Evolutionary conservation across 352 stramenopile species (phyloP).

Genomic region (Globisporangium solare): DNA sequence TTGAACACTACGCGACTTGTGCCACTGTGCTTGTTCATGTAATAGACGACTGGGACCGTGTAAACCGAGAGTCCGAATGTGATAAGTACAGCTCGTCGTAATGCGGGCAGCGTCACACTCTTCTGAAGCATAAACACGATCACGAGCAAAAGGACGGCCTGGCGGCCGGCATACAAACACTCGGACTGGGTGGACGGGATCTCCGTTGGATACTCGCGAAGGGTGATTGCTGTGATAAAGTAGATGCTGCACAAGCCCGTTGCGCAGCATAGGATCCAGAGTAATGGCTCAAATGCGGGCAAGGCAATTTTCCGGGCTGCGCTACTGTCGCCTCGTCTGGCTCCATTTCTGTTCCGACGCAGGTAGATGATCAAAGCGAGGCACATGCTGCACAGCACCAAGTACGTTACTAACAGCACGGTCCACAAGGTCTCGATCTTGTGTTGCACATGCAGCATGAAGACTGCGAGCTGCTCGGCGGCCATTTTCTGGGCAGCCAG

Average conservation of each 20-base stretch:
- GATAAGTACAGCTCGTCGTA: constrained; percentile 26
- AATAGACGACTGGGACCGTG: constrained; percentile 37
- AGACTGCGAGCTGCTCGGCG: too few species aligned
- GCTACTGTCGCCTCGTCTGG: constrained; percentile 26
- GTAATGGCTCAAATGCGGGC: too few species aligned
- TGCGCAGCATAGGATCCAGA: constrained; percentile 1
- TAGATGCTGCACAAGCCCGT: constrained; percentile 29
- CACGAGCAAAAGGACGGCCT: constrained; percentile 42
- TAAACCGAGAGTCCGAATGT: constrained; percentile 30
- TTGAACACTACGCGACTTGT: background rate
- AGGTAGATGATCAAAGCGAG: constrained; percentile 35
- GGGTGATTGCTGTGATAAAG: constrained; percentile 23
- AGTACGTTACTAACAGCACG: constrained; percentile 35
- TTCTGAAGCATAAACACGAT: constrained; percentile 37
- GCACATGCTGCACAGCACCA: constrained; percentile 27
- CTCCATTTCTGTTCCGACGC: constrained; percentile 32
- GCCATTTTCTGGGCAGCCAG: too few species aligned
- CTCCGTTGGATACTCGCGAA: constrained; percentile 18
- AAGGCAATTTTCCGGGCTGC: constrained; percentile 29
- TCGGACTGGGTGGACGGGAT: constrained; percentile 18
- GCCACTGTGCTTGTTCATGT: constrained; percentile 10
- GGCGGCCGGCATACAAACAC: constrained; percentile 30
- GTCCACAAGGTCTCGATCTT: constrained; percentile 28
- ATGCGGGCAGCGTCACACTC: constrained; percentile 19
- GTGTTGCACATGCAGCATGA: background rate